Base-by-base conservation (phyloP, 116 monocot genomes). In the Cymodocea nodosa region DNA sequence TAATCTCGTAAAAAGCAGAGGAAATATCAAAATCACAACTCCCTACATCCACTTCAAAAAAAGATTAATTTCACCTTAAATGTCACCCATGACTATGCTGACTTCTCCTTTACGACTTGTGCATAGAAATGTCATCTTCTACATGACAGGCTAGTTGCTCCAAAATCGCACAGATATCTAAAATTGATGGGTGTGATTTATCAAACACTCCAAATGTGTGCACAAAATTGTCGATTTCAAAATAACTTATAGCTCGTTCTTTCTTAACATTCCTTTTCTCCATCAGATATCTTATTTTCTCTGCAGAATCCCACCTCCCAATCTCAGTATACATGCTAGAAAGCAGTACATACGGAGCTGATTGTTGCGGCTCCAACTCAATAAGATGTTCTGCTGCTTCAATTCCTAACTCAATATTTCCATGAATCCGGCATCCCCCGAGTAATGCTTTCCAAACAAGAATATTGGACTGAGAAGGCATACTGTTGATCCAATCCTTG, bases 171-270 rank as follows among this genome's bases (percentile, higher is more conserved):
- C 60, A 72, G 23, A 77, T 73, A 14, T 82, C 77, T 59, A 54
- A 30, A n/a, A 67, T 59, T 15, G 51, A 60, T 62, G 76, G 79
- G 25, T 80, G 79, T 2, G 68, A 77, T 0, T 54, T 51, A 25
- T 80, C 84, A 57, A 64, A 67, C 51, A 71, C 78, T 50, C 73
- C 40, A 52, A 81, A 81, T 25, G 63, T 60, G n/a, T 81, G 55
- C 39, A 58, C 60, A 49, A 62, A 54, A 66, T 72, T 70, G 9
- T 74, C 64, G 14, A 87, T 48, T 69, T 77, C 73, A 60, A 84
- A 69, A 84, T 78, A 84, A 56, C 82, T 87, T 51, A 64, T 20
- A 71, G 71, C 82, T 39, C 52, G 57, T 56, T 80, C 87, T 74
- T 83, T 91, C 50, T 64, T 82, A 34, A 77, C 65, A 48, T 71